Base-by-base conservation (phyloP, 1,139 yeast genomes). In the Yamadazyma sp. region DNA sequence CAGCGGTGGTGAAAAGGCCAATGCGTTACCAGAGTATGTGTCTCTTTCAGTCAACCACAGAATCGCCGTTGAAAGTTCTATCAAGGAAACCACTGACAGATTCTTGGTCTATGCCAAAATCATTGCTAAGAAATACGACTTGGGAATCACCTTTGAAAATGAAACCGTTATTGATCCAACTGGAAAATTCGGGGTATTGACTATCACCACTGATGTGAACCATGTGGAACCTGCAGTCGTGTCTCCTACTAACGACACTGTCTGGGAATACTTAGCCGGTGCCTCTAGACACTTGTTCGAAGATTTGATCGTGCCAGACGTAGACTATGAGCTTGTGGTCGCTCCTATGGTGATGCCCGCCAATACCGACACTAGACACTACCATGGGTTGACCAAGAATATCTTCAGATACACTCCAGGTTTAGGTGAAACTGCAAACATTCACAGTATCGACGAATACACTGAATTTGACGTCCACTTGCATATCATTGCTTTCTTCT, bases 301-400 rank as follows among this genome's bases (percentile, higher is more conserved):
- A 46, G 73, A 68, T 34, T 56, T 67, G 48, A 69, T 68, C 4
- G 59, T 56, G 50, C 62, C 68, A 8, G 60, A 65, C 26, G 42
- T 61, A 24, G 56, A 54, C 10, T 56, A 67, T 31, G 69, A 78
- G 18, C 62, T 81, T 24, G 67, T 84, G 38, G 66, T 79, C 17
- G 66, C 89, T 2, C 94, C 95, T 9, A 67, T 77, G 15, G 56
- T 86, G 37, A 77, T 85, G 79, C 73, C 87, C 5, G 96, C 87
- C 24, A 88, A 87, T 61, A 88, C 96, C 2, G 96, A 88, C 58
- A 87, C 96, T 7, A 76, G 78, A 55, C 76, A 79, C 56, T 87
- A 85, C 64, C 86, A 94, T 91, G 62, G 69, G 37, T 69, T 88
- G 55, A 77, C 89, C n/a, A 68, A 70, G 40, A 78, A 85, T 56